Evolutionary conservation across 2,329 filamentous ascomycete species (phyloP), one percentile per base, ranked within the genome.

Genomic region (Pyrenochaeta sp.): DNA sequence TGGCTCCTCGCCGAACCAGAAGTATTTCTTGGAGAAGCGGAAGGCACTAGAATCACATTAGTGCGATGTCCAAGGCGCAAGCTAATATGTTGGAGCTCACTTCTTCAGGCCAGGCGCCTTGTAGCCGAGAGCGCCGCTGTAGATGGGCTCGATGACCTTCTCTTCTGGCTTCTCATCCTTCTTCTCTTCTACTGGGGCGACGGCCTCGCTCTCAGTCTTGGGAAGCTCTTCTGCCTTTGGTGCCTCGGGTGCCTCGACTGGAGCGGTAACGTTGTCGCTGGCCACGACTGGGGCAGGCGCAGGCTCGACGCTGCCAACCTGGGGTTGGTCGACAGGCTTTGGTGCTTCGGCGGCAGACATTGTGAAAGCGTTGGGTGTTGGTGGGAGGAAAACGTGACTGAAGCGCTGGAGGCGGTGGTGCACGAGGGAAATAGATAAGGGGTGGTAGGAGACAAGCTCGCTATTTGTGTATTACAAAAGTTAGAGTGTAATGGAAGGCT

Each of bases 21-120:
- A 97, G 83, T 91, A 92, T 78, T 93, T 92, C 88, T 97, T 97
- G 79, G 89, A 88, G 83, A 93, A 93, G 72, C 92, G 88, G 74
- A 98, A 86, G 79, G 92, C 91, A 87, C 92, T 96, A 70, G 34
- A 9, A 6, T 9, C 1, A 19, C 28, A 53, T 69, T 66, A 73
- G 65, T 22, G 51, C 4, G 3, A 5, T 32, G 22, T 34, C 12
- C 13, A 13, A 13, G 2, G 1, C 8, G 22, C 39, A 47, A 15
- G 32, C 12, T 15, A 30, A 45, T n/a, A 42, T n/a, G 28, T 48
- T n/a, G 30, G 48, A 27, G 75, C 91, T 84, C 86, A 97, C 93
- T 96, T 97, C 83, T 94, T 90, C 78, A 93, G 85, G 77, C 91
- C 91, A 59, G 91, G 90, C 57, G 87, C 90, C 88, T 97, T 97